Base-by-base conservation (phyloP, 345 rosid genomes). In the Pugionium dolabratum region DNA sequence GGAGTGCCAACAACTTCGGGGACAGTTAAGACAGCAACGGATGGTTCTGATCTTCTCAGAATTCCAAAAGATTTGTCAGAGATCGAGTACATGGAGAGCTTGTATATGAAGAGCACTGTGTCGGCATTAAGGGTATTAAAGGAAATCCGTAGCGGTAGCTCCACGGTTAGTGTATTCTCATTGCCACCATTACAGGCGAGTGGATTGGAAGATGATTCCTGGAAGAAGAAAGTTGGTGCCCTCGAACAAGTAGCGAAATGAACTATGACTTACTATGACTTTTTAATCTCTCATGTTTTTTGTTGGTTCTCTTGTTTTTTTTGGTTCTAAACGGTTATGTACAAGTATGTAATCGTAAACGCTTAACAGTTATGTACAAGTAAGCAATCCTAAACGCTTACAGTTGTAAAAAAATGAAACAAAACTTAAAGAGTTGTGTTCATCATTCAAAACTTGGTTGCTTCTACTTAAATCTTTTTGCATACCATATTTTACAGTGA, bases 111-210 rank as follows among this genome's bases (percentile, higher is more conserved):
- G 82, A 69, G 84, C 67, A 77, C 87, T 2, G 65, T 81, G 29
- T 81, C 91, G 3, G 96, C 96, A 1, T 61, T 91, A 63, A 77
- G 81, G 32, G 85, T 82, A 39, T 67, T 89, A 74, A 82, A 87
- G 77, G 95, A 85, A 79, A 81, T 91, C 8, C 85, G 89, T 51
- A 84, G 92, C 2, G 79, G 85, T 62, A 91, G 96, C 79, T 86
- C 96, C 9, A 87, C 98, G 0, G 86, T 83, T 8, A 81, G 92
- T 66, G 80, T 57, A 41, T 85, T 86, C 70, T 91, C 92, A 1
- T 56, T 85, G 70, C 95, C 92, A 8, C 98, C 96, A 2, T 45
- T 87, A 76, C 96, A 80, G 69, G 72, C 62, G 0, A 78, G 59
- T 62, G 81, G 79, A 4, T 55, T 81, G 67, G 80, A 79, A 18